Conservation (phyloP, 148 eudicot species). For the Simmondsia chinensis region DNA sequence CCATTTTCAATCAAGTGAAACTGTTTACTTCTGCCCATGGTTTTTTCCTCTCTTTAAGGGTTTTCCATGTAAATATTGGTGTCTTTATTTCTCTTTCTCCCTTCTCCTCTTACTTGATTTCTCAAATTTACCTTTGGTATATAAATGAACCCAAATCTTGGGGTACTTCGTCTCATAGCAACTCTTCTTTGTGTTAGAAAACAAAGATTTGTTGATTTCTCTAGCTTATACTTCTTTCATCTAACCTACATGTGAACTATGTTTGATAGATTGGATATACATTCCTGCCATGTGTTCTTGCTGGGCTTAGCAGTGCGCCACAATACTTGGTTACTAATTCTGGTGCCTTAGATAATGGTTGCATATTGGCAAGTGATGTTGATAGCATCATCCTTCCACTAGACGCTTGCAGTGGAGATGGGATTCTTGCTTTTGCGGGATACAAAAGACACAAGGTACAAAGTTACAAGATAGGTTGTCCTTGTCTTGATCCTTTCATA, state of each 20-base stretch:
- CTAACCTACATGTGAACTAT: constrained; percentile 2
- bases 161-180: too few relatives aligned
- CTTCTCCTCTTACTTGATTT: too few relatives aligned
- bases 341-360: constrained; percentile 23
- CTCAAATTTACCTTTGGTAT: too few relatives aligned
- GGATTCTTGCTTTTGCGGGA: constrained; percentile 64
- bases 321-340: constrained; percentile 46
- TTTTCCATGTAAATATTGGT: too few relatives aligned
- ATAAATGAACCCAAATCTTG: too few relatives aligned
- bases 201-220: too few relatives aligned
- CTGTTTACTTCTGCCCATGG: too few relatives aligned
- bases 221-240: too few relatives aligned
- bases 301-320: constrained; percentile 92
- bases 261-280: constrained; percentile 72
- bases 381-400: constrained; percentile 83
- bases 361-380: constrained; percentile 72
- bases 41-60: too few relatives aligned
- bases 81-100: too few relatives aligned
- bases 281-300: constrained; percentile 91
- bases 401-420: constrained; percentile 81
- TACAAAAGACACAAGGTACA: constrained; percentile 50
- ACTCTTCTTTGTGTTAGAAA: too few relatives aligned
- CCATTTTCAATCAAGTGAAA: too few relatives aligned
- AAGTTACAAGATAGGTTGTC: not conserved
- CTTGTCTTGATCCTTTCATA: constrained; percentile 1